Evolutionary conservation across 2,329 filamentous ascomycete species (phyloP).

Genomic region (Ophiostoma novo-ulmi): DNA sequence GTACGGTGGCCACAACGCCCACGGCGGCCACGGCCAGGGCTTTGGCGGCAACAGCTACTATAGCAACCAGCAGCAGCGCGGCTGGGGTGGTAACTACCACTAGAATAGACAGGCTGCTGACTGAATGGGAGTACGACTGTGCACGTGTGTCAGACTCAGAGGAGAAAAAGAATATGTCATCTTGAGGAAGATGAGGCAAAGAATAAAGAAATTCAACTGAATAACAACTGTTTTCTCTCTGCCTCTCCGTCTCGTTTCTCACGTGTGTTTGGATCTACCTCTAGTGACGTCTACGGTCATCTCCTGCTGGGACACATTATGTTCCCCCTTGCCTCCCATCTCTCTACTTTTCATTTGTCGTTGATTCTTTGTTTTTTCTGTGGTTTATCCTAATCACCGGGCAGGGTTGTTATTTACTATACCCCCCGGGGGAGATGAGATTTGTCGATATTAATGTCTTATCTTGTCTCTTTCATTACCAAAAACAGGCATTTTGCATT

Average conservation of each 20-base stretch:
- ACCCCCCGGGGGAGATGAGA: neutral
- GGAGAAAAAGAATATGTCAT: neutral
- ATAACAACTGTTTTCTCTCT: neutral
- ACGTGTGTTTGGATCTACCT: neutral
- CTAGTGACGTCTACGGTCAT: neutral
- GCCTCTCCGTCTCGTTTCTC: neutral
- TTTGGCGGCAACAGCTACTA: slow-evolving; percentile 48
- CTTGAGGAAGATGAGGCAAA: neutral
- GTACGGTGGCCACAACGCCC: slow-evolving; percentile 46
- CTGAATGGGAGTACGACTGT: neutral
- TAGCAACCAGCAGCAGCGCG: slow-evolving; percentile 46
- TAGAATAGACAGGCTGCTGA: slow-evolving; percentile 22
- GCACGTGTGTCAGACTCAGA: neutral
- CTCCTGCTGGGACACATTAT: neutral
- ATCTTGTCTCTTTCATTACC: neutral
- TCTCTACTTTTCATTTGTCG: neutral
- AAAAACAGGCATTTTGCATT: slow-evolving; percentile 9
- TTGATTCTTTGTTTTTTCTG: slow-evolving; percentile 1
- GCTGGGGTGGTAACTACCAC: slow-evolving; percentile 57
- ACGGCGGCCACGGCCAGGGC: slow-evolving; percentile 45
- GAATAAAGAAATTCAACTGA: neutral
- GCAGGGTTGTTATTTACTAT: slow-evolving; percentile 5
- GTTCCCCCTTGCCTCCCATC: no score
- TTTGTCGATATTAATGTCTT: neutral
- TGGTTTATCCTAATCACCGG: slow-evolving; percentile 13